These are phyloP conservation scores for Eucalyptus cloeziana DNA, from an alignment of 345 rosid species.

Conservation along the genomic window DNA sequence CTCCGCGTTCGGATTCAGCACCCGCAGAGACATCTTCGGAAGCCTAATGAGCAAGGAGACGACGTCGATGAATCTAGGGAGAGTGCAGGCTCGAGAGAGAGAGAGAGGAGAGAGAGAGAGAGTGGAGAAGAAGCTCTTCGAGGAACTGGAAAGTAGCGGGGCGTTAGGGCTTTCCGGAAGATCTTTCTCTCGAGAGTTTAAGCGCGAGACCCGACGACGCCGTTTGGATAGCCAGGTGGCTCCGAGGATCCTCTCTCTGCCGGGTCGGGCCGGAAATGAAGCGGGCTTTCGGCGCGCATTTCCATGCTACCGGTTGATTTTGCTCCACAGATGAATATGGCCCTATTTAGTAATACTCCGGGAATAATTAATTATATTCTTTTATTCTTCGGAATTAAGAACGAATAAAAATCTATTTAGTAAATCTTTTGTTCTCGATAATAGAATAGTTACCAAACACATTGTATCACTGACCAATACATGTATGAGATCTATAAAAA, in stretches of 20 bases:
- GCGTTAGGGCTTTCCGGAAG: not conserved
- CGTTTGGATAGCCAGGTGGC: not conserved
- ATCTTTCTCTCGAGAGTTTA: not conserved
- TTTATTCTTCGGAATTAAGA: too few relatives aligned
- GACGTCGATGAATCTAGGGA: not conserved
- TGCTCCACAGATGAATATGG: not conserved
- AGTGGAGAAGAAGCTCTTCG: not conserved
- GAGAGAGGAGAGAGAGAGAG: not conserved
- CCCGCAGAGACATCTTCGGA: constrained; percentile 75
- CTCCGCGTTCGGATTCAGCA: constrained; percentile 93
- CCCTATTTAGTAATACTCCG: too few relatives aligned
- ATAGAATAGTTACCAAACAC: too few relatives aligned
- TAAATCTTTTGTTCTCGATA: too few relatives aligned
- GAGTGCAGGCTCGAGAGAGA: not conserved
- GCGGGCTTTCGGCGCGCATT: not conserved
- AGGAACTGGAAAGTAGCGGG: not conserved
- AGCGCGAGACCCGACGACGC: not conserved
- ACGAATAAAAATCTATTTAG: too few relatives aligned
- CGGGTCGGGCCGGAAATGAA: not conserved
- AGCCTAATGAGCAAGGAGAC: not conserved
- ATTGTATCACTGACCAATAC: too few relatives aligned
- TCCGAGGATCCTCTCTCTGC: not conserved
- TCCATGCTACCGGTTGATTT: not conserved
- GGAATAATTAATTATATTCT: too few relatives aligned
- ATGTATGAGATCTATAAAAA: not conserved